phyloP scores from a whole-genome alignment of 164 flowering plant genomes.

The Magnolia officinalis region DNA sequence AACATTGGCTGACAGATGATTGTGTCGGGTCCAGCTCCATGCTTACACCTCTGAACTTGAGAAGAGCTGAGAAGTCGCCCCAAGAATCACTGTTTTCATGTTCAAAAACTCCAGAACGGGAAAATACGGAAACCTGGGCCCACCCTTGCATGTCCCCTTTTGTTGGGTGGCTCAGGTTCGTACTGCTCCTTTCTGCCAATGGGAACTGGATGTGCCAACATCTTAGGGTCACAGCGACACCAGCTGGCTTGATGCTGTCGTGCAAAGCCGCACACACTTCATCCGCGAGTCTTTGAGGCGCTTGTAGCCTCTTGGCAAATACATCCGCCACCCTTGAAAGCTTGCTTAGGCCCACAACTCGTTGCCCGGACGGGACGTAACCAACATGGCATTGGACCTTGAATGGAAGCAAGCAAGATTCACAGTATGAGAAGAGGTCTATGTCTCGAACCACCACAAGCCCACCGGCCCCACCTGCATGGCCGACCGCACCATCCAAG shows the following conservation, averaged over 20 bases:
- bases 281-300: conserved; percentile 75
- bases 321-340: conserved; percentile 85
- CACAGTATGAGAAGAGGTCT: conserved; percentile 85
- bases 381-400: conserved; percentile 93
- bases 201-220: conserved; percentile 82
- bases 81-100: conserved; percentile 48
- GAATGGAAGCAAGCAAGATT: conserved; percentile 92
- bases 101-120: conserved; percentile 80
- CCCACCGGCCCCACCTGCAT: conserved; percentile 91
- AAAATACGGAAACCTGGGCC: conserved; percentile 40
- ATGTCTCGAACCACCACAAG: conserved; percentile 87
- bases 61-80: conserved; percentile 67
- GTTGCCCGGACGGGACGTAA: conserved; percentile 77
- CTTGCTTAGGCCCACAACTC: conserved; percentile 90
- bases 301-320: conserved; percentile 88
- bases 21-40: conserved; percentile 19
- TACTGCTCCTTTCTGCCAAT: conserved; percentile 16
- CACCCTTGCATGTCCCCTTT: conserved; percentile 39
- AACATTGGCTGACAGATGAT: conserved; percentile 24
- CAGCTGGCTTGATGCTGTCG: conserved; percentile 65
- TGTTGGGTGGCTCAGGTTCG: conserved; percentile 28
- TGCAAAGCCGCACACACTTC: conserved; percentile 79
- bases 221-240: conserved; percentile 78
- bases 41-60: conserved; percentile 56
- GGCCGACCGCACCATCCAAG: conserved; percentile 56